Conservation (phyloP, 2,329 filamentous ascomycete genomes). For the Colletotrichum sp. region DNA sequence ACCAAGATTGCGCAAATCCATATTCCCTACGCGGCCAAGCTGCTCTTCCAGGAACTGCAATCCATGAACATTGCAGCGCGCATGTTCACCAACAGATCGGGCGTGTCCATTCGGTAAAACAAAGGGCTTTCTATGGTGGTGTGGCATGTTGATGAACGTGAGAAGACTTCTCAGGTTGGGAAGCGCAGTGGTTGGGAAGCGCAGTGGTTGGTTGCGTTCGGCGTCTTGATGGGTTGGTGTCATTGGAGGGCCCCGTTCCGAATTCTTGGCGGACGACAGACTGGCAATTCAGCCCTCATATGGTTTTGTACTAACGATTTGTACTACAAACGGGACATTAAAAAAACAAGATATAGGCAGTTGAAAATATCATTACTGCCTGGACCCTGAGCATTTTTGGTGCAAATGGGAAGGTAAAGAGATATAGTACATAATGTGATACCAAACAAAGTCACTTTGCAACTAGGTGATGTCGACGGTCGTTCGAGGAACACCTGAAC, state of each 20-base stretch:
- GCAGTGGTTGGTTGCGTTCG: background rate
- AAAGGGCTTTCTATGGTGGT: background rate
- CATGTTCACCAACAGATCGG: slow-evolving; percentile 91
- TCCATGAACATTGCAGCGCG: slow-evolving; percentile 98
- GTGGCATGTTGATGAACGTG: background rate
- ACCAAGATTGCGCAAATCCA: slow-evolving; percentile 98
- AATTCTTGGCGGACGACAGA: background rate
- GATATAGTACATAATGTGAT: background rate
- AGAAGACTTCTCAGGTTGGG: background rate
- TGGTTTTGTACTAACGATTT: slow-evolving; percentile 9
- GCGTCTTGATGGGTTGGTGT: background rate
- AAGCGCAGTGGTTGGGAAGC: background rate
- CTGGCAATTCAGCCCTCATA: background rate
- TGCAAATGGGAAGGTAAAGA: background rate
- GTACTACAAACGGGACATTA: slow-evolving; percentile 1
- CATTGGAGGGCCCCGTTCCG: background rate
- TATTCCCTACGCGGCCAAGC: slow-evolving; percentile 96
- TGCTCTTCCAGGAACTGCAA: slow-evolving; percentile 97
- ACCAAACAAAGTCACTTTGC: background rate
- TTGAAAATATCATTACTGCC: no score
- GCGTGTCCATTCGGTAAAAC: slow-evolving; percentile 70
- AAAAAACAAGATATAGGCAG: background rate
- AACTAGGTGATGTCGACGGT: background rate
- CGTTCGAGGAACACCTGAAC: background rate
- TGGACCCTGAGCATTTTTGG: background rate